Conservation (phyloP, 129 eudicot species). For the Artemisia annua region DNA sequence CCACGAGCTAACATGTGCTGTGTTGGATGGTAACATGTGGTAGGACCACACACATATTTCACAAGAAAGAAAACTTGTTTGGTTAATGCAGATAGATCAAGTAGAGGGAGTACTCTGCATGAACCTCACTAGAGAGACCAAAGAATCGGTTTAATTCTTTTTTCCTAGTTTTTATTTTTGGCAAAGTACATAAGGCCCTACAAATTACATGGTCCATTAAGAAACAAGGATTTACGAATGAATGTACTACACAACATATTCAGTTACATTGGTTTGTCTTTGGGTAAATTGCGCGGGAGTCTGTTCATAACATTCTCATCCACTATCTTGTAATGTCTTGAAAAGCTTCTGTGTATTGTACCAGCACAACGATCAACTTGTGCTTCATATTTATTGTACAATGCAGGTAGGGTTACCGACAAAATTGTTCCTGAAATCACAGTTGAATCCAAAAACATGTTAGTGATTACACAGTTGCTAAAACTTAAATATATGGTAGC, state of each 20-base stretch:
- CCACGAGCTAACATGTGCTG: too few relatives aligned
- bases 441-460: constrained; percentile 14
- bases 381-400: constrained; percentile 74
- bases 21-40: too few relatives aligned
- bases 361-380: constrained; percentile 67
- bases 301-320: constrained; percentile 71
- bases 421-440: constrained; percentile 64
- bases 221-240: constrained; percentile 2
- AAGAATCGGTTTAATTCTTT: too few relatives aligned
- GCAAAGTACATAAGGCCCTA: neutral
- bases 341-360: constrained; percentile 57
- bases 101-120: too few relatives aligned
- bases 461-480: neutral
- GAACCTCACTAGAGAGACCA: too few relatives aligned
- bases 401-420: constrained; percentile 76
- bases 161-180: too few relatives aligned
- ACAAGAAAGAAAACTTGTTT: too few relatives aligned
- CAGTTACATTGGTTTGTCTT: constrained; percentile 54
- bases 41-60: too few relatives aligned
- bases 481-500: neutral
- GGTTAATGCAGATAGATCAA: too few relatives aligned
- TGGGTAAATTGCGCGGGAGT: constrained; percentile 49
- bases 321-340: constrained; percentile 73
- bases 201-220: neutral
- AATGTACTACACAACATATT: constrained; percentile 3